phyloP scores from a whole-genome alignment of 2,329 filamentous ascomycete genomes.

The Talaromyces sp. region DNA sequence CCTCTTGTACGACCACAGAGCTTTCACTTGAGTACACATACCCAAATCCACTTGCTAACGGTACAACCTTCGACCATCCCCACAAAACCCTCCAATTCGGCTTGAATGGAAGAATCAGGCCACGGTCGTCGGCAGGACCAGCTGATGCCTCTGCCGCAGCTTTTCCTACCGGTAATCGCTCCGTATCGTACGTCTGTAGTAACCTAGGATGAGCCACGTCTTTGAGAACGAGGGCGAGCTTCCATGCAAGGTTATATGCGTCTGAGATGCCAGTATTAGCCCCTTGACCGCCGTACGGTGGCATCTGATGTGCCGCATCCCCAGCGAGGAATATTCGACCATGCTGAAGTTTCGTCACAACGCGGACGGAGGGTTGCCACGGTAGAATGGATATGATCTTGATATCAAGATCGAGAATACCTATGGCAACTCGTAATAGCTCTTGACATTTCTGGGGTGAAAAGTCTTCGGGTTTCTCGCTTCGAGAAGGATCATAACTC shows the following conservation, averaged over 20 bases:
- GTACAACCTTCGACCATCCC: neutral
- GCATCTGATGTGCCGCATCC: slow-evolving; percentile 22
- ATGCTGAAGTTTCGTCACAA: slow-evolving; percentile 15
- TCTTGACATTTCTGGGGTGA: slow-evolving; percentile 9
- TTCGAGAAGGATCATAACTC: slow-evolving; percentile 8
- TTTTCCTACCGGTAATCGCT: slow-evolving; percentile 10
- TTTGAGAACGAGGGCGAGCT: slow-evolving; percentile 47
- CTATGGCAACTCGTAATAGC: slow-evolving; percentile 9
- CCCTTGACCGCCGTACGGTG: slow-evolving; percentile 22
- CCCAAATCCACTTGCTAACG: slow-evolving; percentile 7
- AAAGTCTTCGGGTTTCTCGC: slow-evolving; percentile 11
- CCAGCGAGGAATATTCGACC: slow-evolving; percentile 22
- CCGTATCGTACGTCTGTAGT: slow-evolving; percentile 12
- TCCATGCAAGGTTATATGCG: slow-evolving; percentile 55
- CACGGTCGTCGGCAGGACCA: slow-evolving; percentile 11
- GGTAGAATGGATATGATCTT: slow-evolving; percentile 13
- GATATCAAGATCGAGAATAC: slow-evolving; percentile 9
- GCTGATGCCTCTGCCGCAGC: slow-evolving; percentile 12
- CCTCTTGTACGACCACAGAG: slow-evolving; percentile 6
- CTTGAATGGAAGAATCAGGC: slow-evolving; percentile 3
- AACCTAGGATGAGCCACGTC: slow-evolving; percentile 30
- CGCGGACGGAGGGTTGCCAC: slow-evolving; percentile 14
- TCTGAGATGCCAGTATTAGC: slow-evolving; percentile 51
- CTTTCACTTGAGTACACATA: slow-evolving; percentile 14
- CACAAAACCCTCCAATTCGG: neutral